Conservation (phyloP, 495 filamentous ascomycete species). For the Penicillium canescens region DNA sequence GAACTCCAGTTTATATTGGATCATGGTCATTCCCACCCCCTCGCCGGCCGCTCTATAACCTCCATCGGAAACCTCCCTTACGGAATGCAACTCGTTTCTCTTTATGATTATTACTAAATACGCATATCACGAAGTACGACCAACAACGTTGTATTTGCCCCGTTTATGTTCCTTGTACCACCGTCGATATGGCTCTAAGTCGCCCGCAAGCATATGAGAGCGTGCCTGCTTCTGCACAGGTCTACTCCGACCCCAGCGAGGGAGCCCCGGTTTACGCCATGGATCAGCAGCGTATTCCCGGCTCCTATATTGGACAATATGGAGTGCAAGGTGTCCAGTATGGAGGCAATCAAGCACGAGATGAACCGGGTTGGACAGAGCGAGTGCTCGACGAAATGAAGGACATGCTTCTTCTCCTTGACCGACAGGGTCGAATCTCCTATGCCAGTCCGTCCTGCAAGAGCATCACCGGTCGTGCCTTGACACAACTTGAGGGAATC, state of each 20-base stretch:
- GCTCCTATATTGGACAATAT: constrained; percentile 44
- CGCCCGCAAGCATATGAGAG: constrained; percentile 14
- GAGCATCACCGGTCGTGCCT: constrained; percentile 73
- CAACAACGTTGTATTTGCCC: not conserved
- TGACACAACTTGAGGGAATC: constrained; percentile 68
- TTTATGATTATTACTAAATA: not conserved
- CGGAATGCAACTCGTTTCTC: not conserved
- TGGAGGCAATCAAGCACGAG: constrained; percentile 71
- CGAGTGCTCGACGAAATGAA: constrained; percentile 86
- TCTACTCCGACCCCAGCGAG: constrained; percentile 13
- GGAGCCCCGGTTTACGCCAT: constrained; percentile 12
- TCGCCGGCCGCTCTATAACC: not conserved
- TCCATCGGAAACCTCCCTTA: not conserved
- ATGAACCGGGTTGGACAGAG: constrained; percentile 85
- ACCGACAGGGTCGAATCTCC: constrained; percentile 76
- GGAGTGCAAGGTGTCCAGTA: constrained; percentile 46
- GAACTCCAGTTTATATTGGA: not conserved
- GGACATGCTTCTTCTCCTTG: constrained; percentile 86
- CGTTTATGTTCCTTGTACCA: not conserved
- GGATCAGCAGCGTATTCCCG: constrained; percentile 18
- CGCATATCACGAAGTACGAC: not conserved
- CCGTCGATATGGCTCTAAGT: constrained; percentile 16
- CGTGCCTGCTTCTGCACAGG: constrained; percentile 11
- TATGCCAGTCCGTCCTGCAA: constrained; percentile 82
- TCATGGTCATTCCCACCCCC: not conserved